Conservation (phyloP, 768 basidiomycete species). For the Nevesoporus exiguus region DNA sequence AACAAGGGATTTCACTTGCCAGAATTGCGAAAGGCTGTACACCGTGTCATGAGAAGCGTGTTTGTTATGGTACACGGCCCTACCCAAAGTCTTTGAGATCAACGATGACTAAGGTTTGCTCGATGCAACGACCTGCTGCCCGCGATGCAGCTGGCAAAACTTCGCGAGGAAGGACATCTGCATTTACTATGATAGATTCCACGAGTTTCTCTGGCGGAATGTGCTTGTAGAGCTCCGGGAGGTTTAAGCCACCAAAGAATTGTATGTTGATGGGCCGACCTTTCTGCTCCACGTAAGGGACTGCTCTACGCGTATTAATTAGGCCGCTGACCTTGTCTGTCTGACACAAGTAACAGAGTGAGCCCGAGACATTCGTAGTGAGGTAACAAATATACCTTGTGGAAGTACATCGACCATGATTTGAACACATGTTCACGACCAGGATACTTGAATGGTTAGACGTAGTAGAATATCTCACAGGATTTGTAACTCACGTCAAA, state of each 20-base stretch:
- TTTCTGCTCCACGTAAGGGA: slow-evolving; percentile 38
- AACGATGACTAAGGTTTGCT: slow-evolving; percentile 58
- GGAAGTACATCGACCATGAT: slow-evolving; percentile 77
- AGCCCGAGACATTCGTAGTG: not conserved
- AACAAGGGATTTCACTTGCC: slow-evolving; percentile 69
- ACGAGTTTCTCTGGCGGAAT: slow-evolving; percentile 61
- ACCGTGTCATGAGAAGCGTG: not conserved
- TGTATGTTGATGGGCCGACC: slow-evolving; percentile 73
- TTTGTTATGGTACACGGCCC: slow-evolving; percentile 15
- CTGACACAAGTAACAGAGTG: slow-evolving; percentile 28
- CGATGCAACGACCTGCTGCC: slow-evolving; percentile 49
- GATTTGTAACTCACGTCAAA: slow-evolving; percentile 53
- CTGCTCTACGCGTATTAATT: not conserved
- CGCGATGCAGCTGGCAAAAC: slow-evolving; percentile 62
- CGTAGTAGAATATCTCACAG: not conserved
- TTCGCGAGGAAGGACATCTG: slow-evolving; percentile 62
- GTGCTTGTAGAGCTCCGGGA: slow-evolving; percentile 52
- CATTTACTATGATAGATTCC: slow-evolving; percentile 61
- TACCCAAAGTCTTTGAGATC: slow-evolving; percentile 72
- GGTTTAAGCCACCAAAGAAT: slow-evolving; percentile 56
- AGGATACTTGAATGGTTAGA: slow-evolving; percentile 49
- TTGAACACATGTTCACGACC: slow-evolving; percentile 67
- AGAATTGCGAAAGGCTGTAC: slow-evolving; percentile 60
- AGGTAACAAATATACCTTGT: slow-evolving; percentile 48
- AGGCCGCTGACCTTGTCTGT: slow-evolving; percentile 60